Percentiles rank a stretch among this genome's conserved stretches.
phyloP scores from a whole-genome alignment of 352 stramenopile species.

The Plasmopara viticola region DNA sequence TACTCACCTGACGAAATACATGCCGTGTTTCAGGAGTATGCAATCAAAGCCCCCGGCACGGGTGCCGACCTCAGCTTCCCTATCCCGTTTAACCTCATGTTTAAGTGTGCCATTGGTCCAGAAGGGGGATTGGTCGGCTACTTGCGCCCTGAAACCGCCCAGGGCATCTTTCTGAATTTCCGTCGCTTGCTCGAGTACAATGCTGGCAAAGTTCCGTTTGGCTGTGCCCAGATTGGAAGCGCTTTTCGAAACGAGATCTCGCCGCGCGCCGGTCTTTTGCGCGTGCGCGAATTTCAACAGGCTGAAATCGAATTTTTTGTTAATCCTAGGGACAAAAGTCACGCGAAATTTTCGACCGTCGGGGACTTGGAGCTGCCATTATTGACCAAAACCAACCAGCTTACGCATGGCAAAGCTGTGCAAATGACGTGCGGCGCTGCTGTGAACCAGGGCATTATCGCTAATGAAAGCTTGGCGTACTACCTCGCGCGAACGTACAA shows the following conservation, averaged over 20 bases:
- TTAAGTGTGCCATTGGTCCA: slow-evolving; percentile 98
- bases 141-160: slow-evolving; percentile 97
- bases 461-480: slow-evolving; percentile 98
- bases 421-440: slow-evolving; percentile 89
- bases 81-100: slow-evolving; percentile 99
- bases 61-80: slow-evolving; percentile 92
- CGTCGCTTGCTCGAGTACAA: slow-evolving; percentile 97
- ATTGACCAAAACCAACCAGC: slow-evolving; percentile 93
- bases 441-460: slow-evolving; percentile 90
- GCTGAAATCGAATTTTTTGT: slow-evolving; percentile 99
- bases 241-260: slow-evolving; percentile 96
- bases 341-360: slow-evolving; percentile 93
- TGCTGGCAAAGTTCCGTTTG: slow-evolving; percentile 87
- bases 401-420: slow-evolving; percentile 95
- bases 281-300: slow-evolving; percentile 99
- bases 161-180: slow-evolving; percentile 99
- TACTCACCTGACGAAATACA: slow-evolving; percentile 97
- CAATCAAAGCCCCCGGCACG: slow-evolving; percentile 87
- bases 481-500: slow-evolving; percentile 98
- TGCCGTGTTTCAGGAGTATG: slow-evolving; percentile 91
- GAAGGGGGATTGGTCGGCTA: slow-evolving; percentile 96
- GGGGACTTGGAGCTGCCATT: slow-evolving; percentile 80
- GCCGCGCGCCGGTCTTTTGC: slow-evolving; percentile 92
- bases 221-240: slow-evolving; percentile 81
- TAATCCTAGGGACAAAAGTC: slow-evolving; percentile 97